Conservation (phyloP, 1,284 basidiomycete species). For the Tausonia pullulans region DNA sequence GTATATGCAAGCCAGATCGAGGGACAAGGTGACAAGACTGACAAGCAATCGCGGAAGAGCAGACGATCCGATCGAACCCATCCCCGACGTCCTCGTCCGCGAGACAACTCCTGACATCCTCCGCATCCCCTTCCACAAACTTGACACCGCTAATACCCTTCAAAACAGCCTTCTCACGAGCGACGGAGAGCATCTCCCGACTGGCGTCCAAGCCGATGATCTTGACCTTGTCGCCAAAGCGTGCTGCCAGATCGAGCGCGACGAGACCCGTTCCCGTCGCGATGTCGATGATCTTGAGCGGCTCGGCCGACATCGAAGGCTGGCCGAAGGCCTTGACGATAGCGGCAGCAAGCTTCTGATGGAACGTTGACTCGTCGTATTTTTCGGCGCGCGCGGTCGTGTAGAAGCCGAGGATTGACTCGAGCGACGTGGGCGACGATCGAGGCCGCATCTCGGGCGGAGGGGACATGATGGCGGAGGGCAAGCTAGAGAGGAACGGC, state of each 20-base stretch:
- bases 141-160: neutral
- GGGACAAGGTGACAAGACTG: neutral
- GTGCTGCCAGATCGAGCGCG: neutral
- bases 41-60: neutral
- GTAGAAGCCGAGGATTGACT: neutral
- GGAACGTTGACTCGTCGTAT: neutral
- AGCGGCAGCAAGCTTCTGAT: neutral
- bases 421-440: neutral
- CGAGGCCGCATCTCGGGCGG: too few species aligned
- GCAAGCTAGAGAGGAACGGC: too few species aligned
- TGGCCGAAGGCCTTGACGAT: neutral
- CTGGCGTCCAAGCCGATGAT: slow-evolving; percentile 1
- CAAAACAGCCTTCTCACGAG: neutral
- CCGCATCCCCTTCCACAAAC: neutral
- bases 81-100: neutral
- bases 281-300: neutral
- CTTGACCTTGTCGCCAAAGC: neutral
- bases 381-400: neutral
- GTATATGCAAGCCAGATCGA: too few species aligned
- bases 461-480: too few species aligned
- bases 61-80: neutral
- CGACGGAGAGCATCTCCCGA: neutral
- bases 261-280: slow-evolving; percentile 4
- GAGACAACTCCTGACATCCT: neutral
- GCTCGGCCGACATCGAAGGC: neutral